Conservation (phyloP, 2,329 filamentous ascomycete species). For the Lojkania enalia region DNA sequence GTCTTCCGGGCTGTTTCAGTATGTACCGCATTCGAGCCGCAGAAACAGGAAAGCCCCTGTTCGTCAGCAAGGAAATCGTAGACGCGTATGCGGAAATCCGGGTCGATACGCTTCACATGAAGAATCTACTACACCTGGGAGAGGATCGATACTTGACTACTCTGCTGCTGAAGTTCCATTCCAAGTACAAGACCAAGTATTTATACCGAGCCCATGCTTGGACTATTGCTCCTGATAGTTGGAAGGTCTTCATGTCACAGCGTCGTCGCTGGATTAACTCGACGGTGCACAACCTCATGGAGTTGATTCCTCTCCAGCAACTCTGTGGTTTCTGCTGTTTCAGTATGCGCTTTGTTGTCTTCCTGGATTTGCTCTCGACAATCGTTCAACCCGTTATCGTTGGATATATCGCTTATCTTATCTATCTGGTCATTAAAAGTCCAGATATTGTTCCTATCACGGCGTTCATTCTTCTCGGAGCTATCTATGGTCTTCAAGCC, state of each 20-base stretch:
- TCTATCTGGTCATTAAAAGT: conserved; percentile 69
- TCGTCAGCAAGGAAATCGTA: conserved; percentile 90
- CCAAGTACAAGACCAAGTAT: conserved; percentile 98
- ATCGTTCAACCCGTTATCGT: conserved; percentile 89
- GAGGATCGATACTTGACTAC: conserved; percentile 98
- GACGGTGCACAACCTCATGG: conserved; percentile 95
- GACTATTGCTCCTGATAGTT: conserved; percentile 95
- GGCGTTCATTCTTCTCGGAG: conserved; percentile 85
- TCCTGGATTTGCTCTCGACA: conserved; percentile 89
- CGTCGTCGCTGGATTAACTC: conserved; percentile 99
- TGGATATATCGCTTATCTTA: conserved; percentile 86
- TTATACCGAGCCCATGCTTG: conserved; percentile 89
- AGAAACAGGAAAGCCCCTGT: conserved; percentile 92
- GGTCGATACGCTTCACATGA: conserved; percentile 97
- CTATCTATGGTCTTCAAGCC: conserved; percentile 96
- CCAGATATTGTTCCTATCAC: conserved; percentile 74
- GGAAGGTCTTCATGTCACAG: conserved; percentile 93
- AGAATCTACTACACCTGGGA: conserved; percentile 94
- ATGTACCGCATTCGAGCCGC: conserved; percentile 98
- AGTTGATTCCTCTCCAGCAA: conserved; percentile 89
- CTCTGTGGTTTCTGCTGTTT: conserved; percentile 99
- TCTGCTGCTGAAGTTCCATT: conserved; percentile 86
- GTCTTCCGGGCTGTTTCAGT: conserved; percentile 96
- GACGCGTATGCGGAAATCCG: conserved; percentile 88
- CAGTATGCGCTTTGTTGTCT: conserved; percentile 98